A percentile compares a stretch with the other conserved stretches of the same genome.
These are phyloP conservation scores for Cercospora nicotianae DNA, from an alignment of 2,329 filamentous ascomycete species.

Conservation along the genomic window DNA sequence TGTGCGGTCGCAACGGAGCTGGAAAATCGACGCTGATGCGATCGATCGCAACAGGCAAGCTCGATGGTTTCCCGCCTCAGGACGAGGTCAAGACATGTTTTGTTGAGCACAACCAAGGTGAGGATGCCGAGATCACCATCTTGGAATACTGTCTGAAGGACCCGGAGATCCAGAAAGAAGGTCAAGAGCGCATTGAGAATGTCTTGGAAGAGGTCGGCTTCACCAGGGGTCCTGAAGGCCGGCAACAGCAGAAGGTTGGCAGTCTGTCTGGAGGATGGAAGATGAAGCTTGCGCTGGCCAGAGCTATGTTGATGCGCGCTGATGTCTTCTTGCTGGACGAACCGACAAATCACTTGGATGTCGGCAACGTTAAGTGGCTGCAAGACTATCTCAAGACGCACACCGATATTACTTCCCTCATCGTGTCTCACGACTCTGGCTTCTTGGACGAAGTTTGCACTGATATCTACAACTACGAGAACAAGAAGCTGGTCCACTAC, in stretches of 20 bases:
- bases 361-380: slow-evolving; percentile 93
- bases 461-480: slow-evolving; percentile 98
- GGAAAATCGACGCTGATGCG: slow-evolving; percentile 99
- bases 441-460: slow-evolving; percentile 98
- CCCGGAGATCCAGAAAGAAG: slow-evolving; percentile 76
- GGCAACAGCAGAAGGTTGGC: slow-evolving; percentile 85
- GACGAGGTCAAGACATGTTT: slow-evolving; percentile 94
- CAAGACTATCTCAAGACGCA: slow-evolving; percentile 95
- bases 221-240: slow-evolving; percentile 81
- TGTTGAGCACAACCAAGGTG: slow-evolving; percentile 98
- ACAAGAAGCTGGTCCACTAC: slow-evolving; percentile 90
- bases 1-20: slow-evolving; percentile 94
- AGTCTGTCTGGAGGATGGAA: slow-evolving; percentile 98
- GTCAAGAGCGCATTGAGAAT: slow-evolving; percentile 74
- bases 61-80: slow-evolving; percentile 93
- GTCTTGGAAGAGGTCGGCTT: slow-evolving; percentile 93
- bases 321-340: slow-evolving; percentile 96
- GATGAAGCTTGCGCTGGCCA: slow-evolving; percentile 96
- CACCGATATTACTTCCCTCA: slow-evolving; percentile 93
- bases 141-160: slow-evolving; percentile 90
- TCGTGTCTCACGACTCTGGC: slow-evolving; percentile 96
- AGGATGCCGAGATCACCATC: slow-evolving; percentile 95
- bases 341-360: slow-evolving; percentile 97
- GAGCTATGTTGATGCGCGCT: slow-evolving; percentile 95
- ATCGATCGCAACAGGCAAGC: slow-evolving; percentile 90